Percentiles rank a stretch among this genome's conserved stretches.
Conservation (phyloP, 305 asterid genomes). For the Solanum hybrid region DNA sequence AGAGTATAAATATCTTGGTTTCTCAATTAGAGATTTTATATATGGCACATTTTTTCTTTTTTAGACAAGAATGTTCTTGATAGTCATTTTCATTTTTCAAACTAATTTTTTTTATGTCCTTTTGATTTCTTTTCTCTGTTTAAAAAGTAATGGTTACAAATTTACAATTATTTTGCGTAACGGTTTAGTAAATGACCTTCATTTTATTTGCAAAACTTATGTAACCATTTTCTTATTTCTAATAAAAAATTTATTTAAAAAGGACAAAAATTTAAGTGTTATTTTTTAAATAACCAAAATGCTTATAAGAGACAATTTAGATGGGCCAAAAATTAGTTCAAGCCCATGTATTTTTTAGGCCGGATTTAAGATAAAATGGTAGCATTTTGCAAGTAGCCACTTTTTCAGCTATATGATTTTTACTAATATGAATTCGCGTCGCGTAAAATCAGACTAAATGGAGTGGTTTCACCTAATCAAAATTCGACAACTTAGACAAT, state of each 20-base stretch:
- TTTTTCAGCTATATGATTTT: neutral
- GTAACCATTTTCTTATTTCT: neutral
- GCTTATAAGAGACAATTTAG: neutral
- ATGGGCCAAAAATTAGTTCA: neutral
- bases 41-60: neutral
- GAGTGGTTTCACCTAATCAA: neutral
- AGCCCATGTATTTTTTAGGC: neutral
- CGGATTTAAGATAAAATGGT: neutral
- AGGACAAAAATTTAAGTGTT: neutral
- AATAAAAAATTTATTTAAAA: too few relatives aligned
- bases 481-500: neutral
- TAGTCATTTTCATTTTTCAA: neutral
- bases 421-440: neutral
- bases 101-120: neutral
- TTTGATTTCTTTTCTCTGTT: neutral
- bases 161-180: neutral
- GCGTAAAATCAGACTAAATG: neutral
- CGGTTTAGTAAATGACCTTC: neutral
- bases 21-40: neutral
- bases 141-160: neutral
- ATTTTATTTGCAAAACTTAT: neutral
- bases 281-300: neutral
- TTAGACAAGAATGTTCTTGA: neutral
- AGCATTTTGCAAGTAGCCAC: neutral
- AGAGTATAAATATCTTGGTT: neutral